phyloP scores from a whole-genome alignment of 495 filamentous ascomycete genomes.

The Aspergillus diversus region DNA sequence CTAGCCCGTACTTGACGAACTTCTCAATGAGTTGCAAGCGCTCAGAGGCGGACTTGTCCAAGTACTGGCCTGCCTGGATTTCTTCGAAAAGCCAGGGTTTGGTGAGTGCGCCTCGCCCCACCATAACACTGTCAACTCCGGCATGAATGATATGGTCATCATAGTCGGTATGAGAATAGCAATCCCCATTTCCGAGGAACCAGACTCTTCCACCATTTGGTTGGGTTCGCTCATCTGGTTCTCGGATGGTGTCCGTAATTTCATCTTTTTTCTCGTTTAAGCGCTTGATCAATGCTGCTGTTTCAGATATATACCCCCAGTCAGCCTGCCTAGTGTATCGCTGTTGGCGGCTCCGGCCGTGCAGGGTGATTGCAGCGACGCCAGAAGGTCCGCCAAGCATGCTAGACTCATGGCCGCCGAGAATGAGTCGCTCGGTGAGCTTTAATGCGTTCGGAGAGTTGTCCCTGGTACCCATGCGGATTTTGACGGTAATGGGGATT shows the following conservation, averaged over 20 bases:
- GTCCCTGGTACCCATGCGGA: slow-evolving; percentile 88
- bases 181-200: slow-evolving; percentile 96
- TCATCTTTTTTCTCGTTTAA: slow-evolving; percentile 66
- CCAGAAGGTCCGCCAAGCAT: slow-evolving; percentile 69
- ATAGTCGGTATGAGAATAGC: slow-evolving; percentile 91
- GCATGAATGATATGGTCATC: slow-evolving; percentile 73
- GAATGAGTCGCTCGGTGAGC: slow-evolving; percentile 77
- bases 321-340: slow-evolving; percentile 87
- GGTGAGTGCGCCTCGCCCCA: slow-evolving; percentile 86
- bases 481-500: slow-evolving; percentile 90
- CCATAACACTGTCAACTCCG: slow-evolving; percentile 86
- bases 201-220: slow-evolving; percentile 70
- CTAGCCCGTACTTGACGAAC: slow-evolving; percentile 86
- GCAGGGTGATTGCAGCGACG: slow-evolving; percentile 89
- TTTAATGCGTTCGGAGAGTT: slow-evolving; percentile 77
- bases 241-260: slow-evolving; percentile 72
- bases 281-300: slow-evolving; percentile 78
- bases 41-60: slow-evolving; percentile 91
- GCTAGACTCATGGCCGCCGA: slow-evolving; percentile 70
- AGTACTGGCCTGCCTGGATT: slow-evolving; percentile 86
- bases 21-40: slow-evolving; percentile 83
- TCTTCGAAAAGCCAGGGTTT: slow-evolving; percentile 99
- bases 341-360: slow-evolving; percentile 91
- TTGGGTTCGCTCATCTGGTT: slow-evolving; percentile 68
- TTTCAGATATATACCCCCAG: slow-evolving; percentile 92